Base-by-base conservation (phyloP, 2,329 filamentous ascomycete species). In the Chaetomiaceae sp. region DNA sequence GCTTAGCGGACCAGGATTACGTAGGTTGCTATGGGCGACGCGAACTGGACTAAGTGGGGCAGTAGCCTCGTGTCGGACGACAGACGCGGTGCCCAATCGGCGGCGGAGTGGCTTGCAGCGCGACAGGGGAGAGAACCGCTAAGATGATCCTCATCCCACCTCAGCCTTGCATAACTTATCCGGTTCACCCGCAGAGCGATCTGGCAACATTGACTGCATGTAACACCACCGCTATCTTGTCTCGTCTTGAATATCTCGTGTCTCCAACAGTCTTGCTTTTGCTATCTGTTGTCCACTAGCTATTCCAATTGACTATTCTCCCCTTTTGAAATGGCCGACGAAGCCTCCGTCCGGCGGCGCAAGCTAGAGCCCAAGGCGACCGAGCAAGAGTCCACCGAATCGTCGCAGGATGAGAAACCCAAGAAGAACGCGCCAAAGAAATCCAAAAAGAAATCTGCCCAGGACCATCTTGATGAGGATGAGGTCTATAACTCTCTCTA, bases 391-490 rank as follows among this genome's bases (percentile, higher is more conserved):
- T 11, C 45, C 23, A 25, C 40, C 27, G 56, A 58, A 9, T 27
- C 25, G 11, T 50, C 51, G 13, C 57, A 58, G 5, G 52, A 50
- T 6, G 57, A 57, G 8, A 44, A 34, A 16, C 11, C 34, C 32
- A 37, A 61, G 40, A 61, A 59, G 55, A 65, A 64, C 43, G 55
- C 61, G 3, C 57, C 60, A 21, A 64, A 65, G 50, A 66, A 61
- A 33, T 64, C 64, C 49, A 62, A 58, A 38, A 55, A 37, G 40
- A 66, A 65, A 40, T 59, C 55, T 10, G 49, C 54, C 11, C 45
- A 51, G 59, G 48, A 34, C 63, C 68, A 30, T 63, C 60, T 70
- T 58, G 82, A 87, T 54, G 80, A 86, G 21, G 86, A 90, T 66
- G 85, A 91, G 41, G 63, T 63, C 21, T 76, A 76, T 61, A 74